These are phyloP conservation scores for Lactarius pseudohatsudake DNA, from an alignment of 768 basidiomycete genomes.

Conservation along the genomic window DNA sequence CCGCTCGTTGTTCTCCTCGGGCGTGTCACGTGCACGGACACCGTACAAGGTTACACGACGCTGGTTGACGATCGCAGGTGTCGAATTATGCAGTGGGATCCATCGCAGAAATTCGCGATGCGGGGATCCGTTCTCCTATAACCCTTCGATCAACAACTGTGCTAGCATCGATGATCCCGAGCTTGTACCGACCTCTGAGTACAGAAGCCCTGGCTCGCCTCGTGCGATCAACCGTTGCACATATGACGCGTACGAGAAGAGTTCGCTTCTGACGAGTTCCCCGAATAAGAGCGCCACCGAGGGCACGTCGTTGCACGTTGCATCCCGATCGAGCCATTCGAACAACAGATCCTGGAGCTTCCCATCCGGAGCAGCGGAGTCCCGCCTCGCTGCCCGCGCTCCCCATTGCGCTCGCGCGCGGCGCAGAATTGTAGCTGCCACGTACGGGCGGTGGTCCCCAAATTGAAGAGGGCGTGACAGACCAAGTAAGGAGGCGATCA, in stretches of 20 bases:
- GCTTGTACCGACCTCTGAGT: constrained; percentile 46
- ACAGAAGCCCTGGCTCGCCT: constrained; percentile 62
- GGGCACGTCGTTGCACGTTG: constrained; percentile 53
- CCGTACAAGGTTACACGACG: constrained; percentile 71
- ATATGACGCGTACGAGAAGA: constrained; percentile 75
- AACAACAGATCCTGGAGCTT: constrained; percentile 76
- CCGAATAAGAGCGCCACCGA: constrained; percentile 69
- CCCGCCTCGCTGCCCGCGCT: constrained; percentile 62
- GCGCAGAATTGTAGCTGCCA: constrained; percentile 65
- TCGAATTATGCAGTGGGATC: constrained; percentile 66
- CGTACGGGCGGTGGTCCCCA: constrained; percentile 78
- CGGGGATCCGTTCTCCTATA: constrained; percentile 51
- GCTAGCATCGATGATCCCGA: not conserved
- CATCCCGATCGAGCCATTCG: constrained; percentile 76
- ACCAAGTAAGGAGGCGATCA: constrained; percentile 76
- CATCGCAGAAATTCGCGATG: constrained; percentile 69
- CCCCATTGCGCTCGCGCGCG: constrained; percentile 61
- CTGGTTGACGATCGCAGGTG: constrained; percentile 61
- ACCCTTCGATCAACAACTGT: not conserved
- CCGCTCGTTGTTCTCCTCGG: constrained; percentile 68
- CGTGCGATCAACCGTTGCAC: constrained; percentile 81
- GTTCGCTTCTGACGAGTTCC: constrained; percentile 62
- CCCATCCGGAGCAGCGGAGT: constrained; percentile 57
- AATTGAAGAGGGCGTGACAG: constrained; percentile 77
- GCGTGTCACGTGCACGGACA: constrained; percentile 62